Base-by-base conservation (phyloP, 1,139 yeast species). In the Candida pseudocylindracea region DNA sequence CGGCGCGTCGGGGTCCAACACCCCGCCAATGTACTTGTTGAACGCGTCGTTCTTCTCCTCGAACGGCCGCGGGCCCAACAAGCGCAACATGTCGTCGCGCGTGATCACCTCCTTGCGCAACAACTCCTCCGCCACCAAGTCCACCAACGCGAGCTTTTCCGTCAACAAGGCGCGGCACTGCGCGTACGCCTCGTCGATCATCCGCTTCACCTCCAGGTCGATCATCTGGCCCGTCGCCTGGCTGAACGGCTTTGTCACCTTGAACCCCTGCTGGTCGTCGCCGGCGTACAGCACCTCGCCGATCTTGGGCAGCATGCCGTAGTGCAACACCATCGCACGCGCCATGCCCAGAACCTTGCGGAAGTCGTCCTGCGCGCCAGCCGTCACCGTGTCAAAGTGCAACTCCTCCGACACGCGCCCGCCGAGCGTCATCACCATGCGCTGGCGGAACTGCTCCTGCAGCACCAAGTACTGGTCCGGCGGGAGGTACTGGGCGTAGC, bases 401-500 rank as follows among this genome's bases (percentile, higher is more conserved):
- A 88, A 54, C 54, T 88, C 96, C 53, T 88, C 98, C 31, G 93
- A 74, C 2, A 88, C 95, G 44, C 98, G 67, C 6, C 98, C 98
- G 33, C 96, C 98, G 34, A 88, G 63, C 0, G 96, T 81, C 95
- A 88, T 88, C 24, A 85, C 71, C 94, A 88, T 88, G 43, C 93
- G 64, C 49, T 88, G 93, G 42, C 58, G 56, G 41, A 85, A 68
- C 53, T 88, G 93, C 41, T 71, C 71, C 38, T 76, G 69, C 24
- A 79, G 69, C 44, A 80, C 63, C 44, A 88, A 62, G 45, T 83
- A 81, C 47, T 78, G 80, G 49, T 88, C 98, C 7, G 93, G 83
- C 10, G 98, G 98, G 39, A 91, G 62, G 49, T 88, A 88, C 51
- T 88, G 95, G 1, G 98, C 98, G 51, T 88, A 88, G n/a, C 98